Evolutionary conservation across 108 stramenopile genomes (phyloP).

Genomic region (Schizochytrium sp.): DNA sequence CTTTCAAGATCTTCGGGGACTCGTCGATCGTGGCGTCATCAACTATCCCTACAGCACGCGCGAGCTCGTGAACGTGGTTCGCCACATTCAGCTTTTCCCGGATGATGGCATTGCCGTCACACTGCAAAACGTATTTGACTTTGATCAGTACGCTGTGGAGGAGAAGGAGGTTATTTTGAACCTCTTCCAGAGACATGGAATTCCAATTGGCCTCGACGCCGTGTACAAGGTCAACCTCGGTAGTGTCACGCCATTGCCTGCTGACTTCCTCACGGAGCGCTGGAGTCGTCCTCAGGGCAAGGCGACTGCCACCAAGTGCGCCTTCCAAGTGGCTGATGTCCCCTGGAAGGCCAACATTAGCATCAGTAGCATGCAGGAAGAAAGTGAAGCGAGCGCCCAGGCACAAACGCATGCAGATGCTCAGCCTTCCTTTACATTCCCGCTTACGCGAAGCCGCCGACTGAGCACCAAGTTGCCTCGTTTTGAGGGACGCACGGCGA

Average conservation of each 20-base stretch:
- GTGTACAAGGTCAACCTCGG: not conserved
- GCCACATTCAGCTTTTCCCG: conserved; percentile 65
- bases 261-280: not conserved
- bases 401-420: not conserved
- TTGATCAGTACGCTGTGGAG: conserved; percentile 56
- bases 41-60: conserved; percentile 68
- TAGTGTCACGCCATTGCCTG: not conserved
- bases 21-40: conserved; percentile 52
- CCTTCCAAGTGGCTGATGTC: not conserved
- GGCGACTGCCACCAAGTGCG: not conserved
- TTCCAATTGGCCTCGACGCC: not conserved
- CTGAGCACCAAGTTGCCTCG: not conserved
- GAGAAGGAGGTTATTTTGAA: not conserved
- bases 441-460: not conserved
- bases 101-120: conserved; percentile 57
- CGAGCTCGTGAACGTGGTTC: conserved; percentile 67
- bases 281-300: not conserved
- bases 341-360: not conserved
- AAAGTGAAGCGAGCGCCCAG: too few relatives aligned
- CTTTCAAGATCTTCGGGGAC: conserved; percentile 60
- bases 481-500: not conserved
- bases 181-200: not conserved
- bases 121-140: conserved; percentile 71
- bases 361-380: not conserved
- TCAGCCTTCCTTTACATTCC: not conserved